Evolutionary conservation across 2,329 filamentous ascomycete genomes (phyloP), one percentile per base, ranked within the genome.

Genomic region (Penicillium aurantiogriseum): DNA sequence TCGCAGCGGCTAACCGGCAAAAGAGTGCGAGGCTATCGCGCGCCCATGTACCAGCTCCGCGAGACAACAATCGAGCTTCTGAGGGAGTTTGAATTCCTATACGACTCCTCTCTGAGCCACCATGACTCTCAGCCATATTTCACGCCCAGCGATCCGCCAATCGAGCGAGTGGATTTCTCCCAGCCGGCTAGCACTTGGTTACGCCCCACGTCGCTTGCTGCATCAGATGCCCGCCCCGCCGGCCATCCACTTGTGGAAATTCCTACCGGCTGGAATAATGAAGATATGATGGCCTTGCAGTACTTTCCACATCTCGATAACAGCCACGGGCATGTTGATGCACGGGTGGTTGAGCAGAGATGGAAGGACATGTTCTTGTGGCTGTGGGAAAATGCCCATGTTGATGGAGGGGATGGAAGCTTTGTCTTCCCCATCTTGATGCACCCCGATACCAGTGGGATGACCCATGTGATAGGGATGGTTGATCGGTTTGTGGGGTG

Each of bases 361-460:
- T 85, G 83, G 83, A 79, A 75, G 66, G 82, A 84, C 63, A 76
- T 80, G 35, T 83, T 85, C 57, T 74, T 81, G 57, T 85, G 78
- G 77, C 67, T 85, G 15, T 76, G 73, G 69, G 71, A 77, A 51
- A 73, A 76, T 43, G 50, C 21, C 17, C 23, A 54, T n/a, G 5
- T 44, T 44, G 42, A 44, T n/a, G 42, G 42, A n/a, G 42, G 42
- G 5, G 42, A 44, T 44, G 42, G 42, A 1, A 44, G 42, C 17
- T 44, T 44, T 29, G 42, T 44, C 9, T 44, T 44, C 5, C 42
- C 42, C 10, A 44, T 44, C 17, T 44, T 44, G 25, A 44, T 44
- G 25, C 42, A 44, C 27, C 42, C 42, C 10, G 42, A 44, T 29
- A 44, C 42, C 1, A 44, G 42, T 44, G 42, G 42, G 5, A 44